These are phyloP conservation scores for Sclerotinia borealis DNA, from an alignment of 2,329 filamentous ascomycete species.

Conservation along the genomic window DNA sequence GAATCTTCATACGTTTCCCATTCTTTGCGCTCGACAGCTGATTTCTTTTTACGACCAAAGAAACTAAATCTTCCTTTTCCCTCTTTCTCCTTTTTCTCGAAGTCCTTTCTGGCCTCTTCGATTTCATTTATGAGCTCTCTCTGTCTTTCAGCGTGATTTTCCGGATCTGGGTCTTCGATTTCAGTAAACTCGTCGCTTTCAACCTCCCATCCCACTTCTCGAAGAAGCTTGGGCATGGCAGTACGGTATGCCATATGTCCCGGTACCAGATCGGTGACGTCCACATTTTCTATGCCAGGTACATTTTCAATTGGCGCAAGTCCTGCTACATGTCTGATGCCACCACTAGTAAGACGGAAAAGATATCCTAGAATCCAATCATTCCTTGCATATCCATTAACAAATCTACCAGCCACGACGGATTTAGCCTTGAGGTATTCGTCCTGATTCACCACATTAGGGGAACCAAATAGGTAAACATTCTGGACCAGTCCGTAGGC, in stretches of 20 bases:
- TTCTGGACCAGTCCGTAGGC: slow-evolving; percentile 88
- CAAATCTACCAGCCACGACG: slow-evolving; percentile 86
- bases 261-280: slow-evolving; percentile 77
- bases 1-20: slow-evolving; percentile 92
- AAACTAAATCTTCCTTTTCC: slow-evolving; percentile 59
- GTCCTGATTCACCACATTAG: slow-evolving; percentile 84
- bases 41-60: slow-evolving; percentile 77
- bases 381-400: slow-evolving; percentile 89
- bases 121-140: slow-evolving; percentile 94
- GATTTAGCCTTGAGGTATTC: slow-evolving; percentile 76
- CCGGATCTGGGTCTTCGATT: slow-evolving; percentile 95
- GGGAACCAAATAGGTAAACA: slow-evolving; percentile 89
- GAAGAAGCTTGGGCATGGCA: slow-evolving; percentile 81
- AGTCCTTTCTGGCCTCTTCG: slow-evolving; percentile 81
- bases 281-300: slow-evolving; percentile 80
- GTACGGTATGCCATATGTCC: slow-evolving; percentile 96
- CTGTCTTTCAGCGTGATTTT: slow-evolving; percentile 82
- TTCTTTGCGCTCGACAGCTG: slow-evolving; percentile 65
- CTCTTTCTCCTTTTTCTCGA: slow-evolving; percentile 68
- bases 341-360: slow-evolving; percentile 88
- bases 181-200: slow-evolving; percentile 92
- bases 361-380: slow-evolving; percentile 98
- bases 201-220: slow-evolving; percentile 84
- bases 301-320: slow-evolving; percentile 69
- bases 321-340: slow-evolving; percentile 82